Base-by-base conservation (phyloP, 1,284 basidiomycete species). In the Naganishia sp. region DNA sequence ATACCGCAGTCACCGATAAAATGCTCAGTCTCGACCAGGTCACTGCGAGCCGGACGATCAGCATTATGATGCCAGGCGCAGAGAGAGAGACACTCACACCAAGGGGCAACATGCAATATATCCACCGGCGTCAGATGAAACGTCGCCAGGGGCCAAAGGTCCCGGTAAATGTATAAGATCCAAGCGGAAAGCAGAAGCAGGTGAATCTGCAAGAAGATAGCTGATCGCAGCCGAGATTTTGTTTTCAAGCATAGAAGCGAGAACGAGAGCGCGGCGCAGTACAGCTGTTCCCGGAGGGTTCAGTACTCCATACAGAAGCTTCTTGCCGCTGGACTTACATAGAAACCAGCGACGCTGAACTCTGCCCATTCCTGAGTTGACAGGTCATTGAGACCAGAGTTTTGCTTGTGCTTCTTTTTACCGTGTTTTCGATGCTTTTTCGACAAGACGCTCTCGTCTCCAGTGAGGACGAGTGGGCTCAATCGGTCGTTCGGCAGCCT, bases 81-180 rank as follows among this genome's bases (percentile, higher is more conserved):
- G 13, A 3, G 18, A 6, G n/a, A 23, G 18, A n/a, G 18, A 15
- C 18, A 47, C 45, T 47, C 17, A 47, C 45, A 28, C 61, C 80
- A 79, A 46, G 67, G 66, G 6, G 81, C 79, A 2, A 72, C 63
- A n/a, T 72, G 77, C 51, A 76, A 64, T 32, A 73, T 68, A 68
- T 86, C 85, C 1, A 76, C 71, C 0, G 84, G 82, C 5, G 53
- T 56, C 7, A 81, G 74, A 45, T 78, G 74, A 69, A 74, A 86
- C 0, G 86, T 88, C 21, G 82, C 78, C 6, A 87, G 73, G 10
- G 88, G 87, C 76, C 83, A 85, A 23, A 89, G 65, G 74, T 89
- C 87, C n/a, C 87, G 83, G 73, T 87, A 87, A 10, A 79, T 76
- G 73, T 85, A 88, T 17, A 84, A 77, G 2, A 63, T 71, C 71